Evolutionary conservation across 352 stramenopile genomes (phyloP).

Genomic region (Blastocystis sp.): DNA sequence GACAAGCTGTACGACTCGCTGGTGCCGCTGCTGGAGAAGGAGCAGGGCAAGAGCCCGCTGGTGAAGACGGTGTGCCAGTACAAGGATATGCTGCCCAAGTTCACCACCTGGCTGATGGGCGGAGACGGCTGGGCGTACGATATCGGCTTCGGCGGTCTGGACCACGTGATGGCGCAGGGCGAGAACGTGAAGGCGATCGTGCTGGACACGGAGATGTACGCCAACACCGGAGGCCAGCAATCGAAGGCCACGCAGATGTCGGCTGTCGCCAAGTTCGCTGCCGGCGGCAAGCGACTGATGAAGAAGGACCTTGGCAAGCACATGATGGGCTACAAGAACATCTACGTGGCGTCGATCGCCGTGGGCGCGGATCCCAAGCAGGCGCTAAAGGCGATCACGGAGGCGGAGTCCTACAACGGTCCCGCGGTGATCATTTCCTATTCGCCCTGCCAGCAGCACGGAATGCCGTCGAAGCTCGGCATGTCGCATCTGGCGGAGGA

Average conservation of each 20-base stretch:
- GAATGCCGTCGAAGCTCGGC: background rate
- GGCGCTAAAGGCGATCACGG: no score
- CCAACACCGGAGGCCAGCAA: no score
- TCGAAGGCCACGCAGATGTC: no score
- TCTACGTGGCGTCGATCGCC: no score
- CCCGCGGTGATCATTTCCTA: background rate
- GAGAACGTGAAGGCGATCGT: slow-evolving; percentile 68
- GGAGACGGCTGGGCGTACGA: no score
- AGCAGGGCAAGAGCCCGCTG: slow-evolving; percentile 58
- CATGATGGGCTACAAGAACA: no score
- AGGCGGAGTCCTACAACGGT: no score
- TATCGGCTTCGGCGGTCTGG: slow-evolving; percentile 65
- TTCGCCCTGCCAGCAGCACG: background rate
- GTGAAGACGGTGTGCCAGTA: slow-evolving; percentile 60
- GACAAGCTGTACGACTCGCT: slow-evolving; percentile 62
- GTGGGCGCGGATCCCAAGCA: background rate
- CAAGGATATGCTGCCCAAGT: slow-evolving; percentile 67
- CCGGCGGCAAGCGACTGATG: no score
- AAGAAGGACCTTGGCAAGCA: no score
- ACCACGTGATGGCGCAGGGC: slow-evolving; percentile 65
- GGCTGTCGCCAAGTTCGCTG: no score
- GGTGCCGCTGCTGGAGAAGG: slow-evolving; percentile 24
- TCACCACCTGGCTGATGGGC: no score
- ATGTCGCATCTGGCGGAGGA: background rate
- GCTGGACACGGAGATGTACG: no score